Evolutionary conservation across 148 eudicot genomes (phyloP).

Genomic region (Arbutus unedo): DNA sequence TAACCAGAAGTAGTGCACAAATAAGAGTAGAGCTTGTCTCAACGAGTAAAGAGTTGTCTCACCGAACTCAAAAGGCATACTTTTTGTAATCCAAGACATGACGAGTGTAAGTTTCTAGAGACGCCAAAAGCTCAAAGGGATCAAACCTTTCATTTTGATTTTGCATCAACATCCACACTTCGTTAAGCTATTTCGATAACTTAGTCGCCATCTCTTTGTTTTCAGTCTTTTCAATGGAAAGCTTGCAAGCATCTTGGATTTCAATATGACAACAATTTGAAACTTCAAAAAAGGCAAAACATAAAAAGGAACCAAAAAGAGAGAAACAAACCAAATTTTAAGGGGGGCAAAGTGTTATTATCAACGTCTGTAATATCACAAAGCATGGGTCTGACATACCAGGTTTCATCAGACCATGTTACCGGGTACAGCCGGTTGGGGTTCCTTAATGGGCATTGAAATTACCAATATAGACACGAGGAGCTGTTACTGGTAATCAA

Average conservation of each 20-base stretch:
- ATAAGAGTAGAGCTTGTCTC: too few relatives aligned
- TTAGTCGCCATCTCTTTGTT: too few relatives aligned
- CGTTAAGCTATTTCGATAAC: too few relatives aligned
- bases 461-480: neutral
- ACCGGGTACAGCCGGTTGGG: neutral
- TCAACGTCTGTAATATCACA: neutral
- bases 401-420: neutral
- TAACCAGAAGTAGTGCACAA: too few relatives aligned
- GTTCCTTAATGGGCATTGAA: neutral
- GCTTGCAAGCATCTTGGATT: neutral
- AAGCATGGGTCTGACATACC: neutral
- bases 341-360: neutral
- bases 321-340: neutral
- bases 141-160: too few relatives aligned
- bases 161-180: too few relatives aligned
- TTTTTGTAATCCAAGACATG: too few relatives aligned
- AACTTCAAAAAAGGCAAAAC: neutral
- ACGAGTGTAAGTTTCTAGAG: too few relatives aligned
- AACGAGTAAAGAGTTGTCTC: too few relatives aligned
- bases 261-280: neutral
- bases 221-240: too few relatives aligned
- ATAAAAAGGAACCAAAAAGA: neutral
- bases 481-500: conserved; percentile 7
- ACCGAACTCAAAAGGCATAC: too few relatives aligned
- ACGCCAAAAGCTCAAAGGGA: too few relatives aligned